Conservation (phyloP, 78 protist genomes). For the Cyanophora paradoxa region DNA sequence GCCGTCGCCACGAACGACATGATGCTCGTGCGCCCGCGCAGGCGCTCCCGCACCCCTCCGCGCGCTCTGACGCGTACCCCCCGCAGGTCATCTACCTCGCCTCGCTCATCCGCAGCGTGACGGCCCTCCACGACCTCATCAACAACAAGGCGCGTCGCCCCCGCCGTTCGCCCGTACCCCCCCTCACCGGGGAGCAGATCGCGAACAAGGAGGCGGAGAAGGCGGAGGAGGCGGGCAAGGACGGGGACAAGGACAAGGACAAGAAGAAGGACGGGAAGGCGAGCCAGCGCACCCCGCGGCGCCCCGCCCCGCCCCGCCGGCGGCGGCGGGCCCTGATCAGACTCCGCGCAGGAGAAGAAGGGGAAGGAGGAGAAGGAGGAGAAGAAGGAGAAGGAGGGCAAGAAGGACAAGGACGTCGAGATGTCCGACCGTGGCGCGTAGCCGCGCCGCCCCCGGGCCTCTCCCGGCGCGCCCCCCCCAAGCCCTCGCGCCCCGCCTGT, state of each 20-base stretch:
- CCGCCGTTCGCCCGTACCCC: no score
- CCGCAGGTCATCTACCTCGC: conserved; percentile 75
- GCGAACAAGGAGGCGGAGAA: no score
- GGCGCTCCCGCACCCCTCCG: background rate
- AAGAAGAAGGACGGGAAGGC: background rate
- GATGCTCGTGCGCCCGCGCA: conserved; percentile 26
- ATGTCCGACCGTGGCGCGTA: background rate
- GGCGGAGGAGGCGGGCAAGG: no score
- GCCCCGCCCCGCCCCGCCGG: background rate
- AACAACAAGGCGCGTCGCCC: conserved; percentile 63
- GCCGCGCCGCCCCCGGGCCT: background rate
- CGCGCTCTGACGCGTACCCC: background rate
- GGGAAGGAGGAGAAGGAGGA: background rate
- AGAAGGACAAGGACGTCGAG: background rate
- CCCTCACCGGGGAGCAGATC: conserved; percentile 1
- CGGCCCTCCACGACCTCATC: conserved; percentile 89
- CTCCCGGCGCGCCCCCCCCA: no score
- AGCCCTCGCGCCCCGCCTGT: no score
- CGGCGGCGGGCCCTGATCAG: background rate
- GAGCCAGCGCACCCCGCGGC: no score
- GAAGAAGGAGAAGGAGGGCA: background rate
- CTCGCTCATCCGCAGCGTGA: conserved; percentile 78
- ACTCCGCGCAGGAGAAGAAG: background rate
- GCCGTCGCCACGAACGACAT: conserved; percentile 77
- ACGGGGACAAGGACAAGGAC: no score